These are phyloP conservation scores for Alternaria brassicae DNA, from an alignment of 2,329 filamentous ascomycete species.

Conservation along the genomic window DNA sequence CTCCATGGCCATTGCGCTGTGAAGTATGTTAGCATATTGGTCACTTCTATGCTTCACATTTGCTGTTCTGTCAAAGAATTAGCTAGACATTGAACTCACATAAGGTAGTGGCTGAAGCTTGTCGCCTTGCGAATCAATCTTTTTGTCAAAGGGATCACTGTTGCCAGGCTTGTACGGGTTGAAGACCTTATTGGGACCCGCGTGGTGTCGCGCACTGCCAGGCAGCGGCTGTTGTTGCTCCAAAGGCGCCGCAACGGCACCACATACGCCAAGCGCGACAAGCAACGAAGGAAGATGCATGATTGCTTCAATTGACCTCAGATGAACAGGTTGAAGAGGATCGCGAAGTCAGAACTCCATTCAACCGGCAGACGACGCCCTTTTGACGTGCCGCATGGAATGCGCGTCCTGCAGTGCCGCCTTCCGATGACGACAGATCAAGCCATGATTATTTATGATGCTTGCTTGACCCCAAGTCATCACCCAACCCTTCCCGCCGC, in stretches of 20 bases:
- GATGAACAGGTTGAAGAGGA: slow-evolving; percentile 13
- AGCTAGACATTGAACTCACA: slow-evolving; percentile 35
- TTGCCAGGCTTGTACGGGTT: slow-evolving; percentile 67
- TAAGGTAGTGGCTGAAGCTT: slow-evolving; percentile 68
- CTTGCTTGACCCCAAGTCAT: slow-evolving; percentile 9
- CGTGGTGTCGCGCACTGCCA: slow-evolving; percentile 34
- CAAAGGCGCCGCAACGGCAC: slow-evolving; percentile 37
- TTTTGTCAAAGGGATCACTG: slow-evolving; percentile 67
- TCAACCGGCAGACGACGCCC: slow-evolving; percentile 10
- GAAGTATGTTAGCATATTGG: slow-evolving; percentile 16
- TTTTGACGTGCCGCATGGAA: slow-evolving; percentile 20
- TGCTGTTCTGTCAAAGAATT: not conserved
- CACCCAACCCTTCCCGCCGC: slow-evolving; percentile 7
- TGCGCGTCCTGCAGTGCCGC: slow-evolving; percentile 19
- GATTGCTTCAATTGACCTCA: slow-evolving; percentile 24
- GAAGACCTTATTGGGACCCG: slow-evolving; percentile 30
- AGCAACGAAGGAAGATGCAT: slow-evolving; percentile 44
- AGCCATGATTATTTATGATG: slow-evolving; percentile 4
- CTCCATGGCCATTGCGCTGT: slow-evolving; percentile 62
- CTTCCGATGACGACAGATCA: slow-evolving; percentile 51
- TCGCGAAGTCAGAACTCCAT: not conserved
- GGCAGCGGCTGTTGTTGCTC: slow-evolving; percentile 51
- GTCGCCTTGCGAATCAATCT: slow-evolving; percentile 67
- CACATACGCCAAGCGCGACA: slow-evolving; percentile 39
- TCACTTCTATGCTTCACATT: not conserved